Evolutionary conservation across 2,329 filamentous ascomycete species (phyloP).

Genomic region (Venturia effusa): DNA sequence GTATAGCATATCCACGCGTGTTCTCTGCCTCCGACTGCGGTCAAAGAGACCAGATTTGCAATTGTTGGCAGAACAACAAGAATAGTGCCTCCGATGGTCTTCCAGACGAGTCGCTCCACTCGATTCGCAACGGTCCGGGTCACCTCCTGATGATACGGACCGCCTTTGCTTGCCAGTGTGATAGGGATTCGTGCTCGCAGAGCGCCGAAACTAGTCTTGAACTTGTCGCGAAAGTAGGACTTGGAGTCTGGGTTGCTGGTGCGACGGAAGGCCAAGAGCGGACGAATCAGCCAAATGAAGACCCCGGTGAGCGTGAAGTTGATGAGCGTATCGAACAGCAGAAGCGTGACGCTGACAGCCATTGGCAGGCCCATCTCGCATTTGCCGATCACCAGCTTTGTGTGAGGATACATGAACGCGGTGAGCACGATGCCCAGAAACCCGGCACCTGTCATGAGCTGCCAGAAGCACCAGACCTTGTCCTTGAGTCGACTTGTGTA

Average conservation of each 20-base stretch:
- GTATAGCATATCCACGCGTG: constrained; percentile 31
- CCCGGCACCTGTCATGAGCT: constrained; percentile 21
- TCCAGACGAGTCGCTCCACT: constrained; percentile 21
- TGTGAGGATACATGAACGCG: constrained; percentile 23
- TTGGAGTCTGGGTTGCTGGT: neutral
- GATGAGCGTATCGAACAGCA: constrained; percentile 28
- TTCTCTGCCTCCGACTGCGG: constrained; percentile 22
- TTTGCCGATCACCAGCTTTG: constrained; percentile 22
- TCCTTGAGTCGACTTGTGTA: constrained; percentile 23
- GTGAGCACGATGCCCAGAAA: constrained; percentile 21
- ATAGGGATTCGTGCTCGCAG: constrained; percentile 11
- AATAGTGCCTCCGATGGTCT: constrained; percentile 22
- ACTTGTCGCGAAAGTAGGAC: constrained; percentile 8
- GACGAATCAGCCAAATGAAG: constrained; percentile 27
- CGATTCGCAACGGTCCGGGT: neutral
- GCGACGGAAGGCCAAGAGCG: constrained; percentile 17
- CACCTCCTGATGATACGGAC: neutral
- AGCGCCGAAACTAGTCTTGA: constrained; percentile 10
- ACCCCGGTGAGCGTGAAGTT: constrained; percentile 29
- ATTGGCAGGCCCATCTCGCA: constrained; percentile 30
- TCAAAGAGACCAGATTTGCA: constrained; percentile 26
- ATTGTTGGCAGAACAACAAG: constrained; percentile 29
- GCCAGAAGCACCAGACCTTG: constrained; percentile 28
- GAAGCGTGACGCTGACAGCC: constrained; percentile 25
- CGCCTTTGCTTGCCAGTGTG: neutral